phyloP scores from a whole-genome alignment of 257 asterid genomes.

The Solanum paucissectum region DNA sequence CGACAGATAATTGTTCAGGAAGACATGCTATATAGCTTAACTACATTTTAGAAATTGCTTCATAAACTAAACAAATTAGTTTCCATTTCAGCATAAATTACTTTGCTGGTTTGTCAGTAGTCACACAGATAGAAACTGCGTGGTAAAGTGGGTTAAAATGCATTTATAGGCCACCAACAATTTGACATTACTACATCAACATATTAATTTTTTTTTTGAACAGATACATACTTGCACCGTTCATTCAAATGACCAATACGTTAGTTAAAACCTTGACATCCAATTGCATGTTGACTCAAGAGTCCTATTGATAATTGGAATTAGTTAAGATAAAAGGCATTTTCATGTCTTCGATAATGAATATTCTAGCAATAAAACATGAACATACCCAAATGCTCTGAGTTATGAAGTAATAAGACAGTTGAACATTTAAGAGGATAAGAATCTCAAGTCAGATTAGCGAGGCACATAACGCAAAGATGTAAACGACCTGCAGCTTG shows the following conservation, averaged over 20 bases:
- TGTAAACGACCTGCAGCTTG: neutral
- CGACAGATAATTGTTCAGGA: neutral
- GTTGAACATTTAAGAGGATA: neutral
- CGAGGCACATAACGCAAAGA: neutral
- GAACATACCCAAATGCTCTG: neutral
- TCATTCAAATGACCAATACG: neutral
- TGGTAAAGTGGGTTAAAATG: neutral
- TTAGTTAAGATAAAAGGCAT: neutral
- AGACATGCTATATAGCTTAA: neutral
- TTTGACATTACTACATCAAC: neutral
- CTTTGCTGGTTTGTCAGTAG: neutral
- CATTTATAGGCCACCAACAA: neutral
- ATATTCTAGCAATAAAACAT: neutral
- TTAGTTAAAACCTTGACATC: neutral
- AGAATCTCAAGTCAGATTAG: neutral
- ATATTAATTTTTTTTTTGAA: neutral
- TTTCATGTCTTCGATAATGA: neutral
- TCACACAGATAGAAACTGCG: neutral
- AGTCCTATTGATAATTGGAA: neutral
- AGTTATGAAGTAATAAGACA: neutral
- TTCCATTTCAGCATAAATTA: neutral
- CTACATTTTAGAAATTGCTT: neutral
- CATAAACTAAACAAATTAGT: neutral
- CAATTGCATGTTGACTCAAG: neutral
- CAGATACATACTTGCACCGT: neutral